These are phyloP conservation scores for Sporisorium sorghi DNA, from an alignment of 1,284 basidiomycete species.

Conservation along the genomic window DNA sequence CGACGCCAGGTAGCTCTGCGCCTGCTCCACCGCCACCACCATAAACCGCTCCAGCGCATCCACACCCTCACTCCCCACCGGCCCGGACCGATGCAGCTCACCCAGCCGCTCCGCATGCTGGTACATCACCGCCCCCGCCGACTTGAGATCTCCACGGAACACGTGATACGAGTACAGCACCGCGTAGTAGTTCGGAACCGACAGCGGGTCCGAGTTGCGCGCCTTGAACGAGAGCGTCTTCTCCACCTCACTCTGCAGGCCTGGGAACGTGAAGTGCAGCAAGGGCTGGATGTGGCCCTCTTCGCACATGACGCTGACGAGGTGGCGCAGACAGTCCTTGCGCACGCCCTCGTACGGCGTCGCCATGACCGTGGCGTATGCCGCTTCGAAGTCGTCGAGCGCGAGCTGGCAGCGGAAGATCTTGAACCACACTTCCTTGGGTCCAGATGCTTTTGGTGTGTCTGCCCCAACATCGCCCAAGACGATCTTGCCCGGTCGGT, in stretches of 20 bases:
- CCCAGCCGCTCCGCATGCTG: slow-evolving; percentile 85
- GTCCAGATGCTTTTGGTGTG: slow-evolving; percentile 3
- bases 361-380: slow-evolving; percentile 57
- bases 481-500: slow-evolving; percentile 4
- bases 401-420: slow-evolving; percentile 61
- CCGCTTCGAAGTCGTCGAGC: slow-evolving; percentile 55
- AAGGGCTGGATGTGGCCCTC: slow-evolving; percentile 82
- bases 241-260: slow-evolving; percentile 87
- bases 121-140: slow-evolving; percentile 80
- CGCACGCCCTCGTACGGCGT: slow-evolving; percentile 76
- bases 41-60: slow-evolving; percentile 52
- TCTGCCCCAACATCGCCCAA: slow-evolving; percentile 15
- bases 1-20: slow-evolving; percentile 83
- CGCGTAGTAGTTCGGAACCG: slow-evolving; percentile 86
- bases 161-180: slow-evolving; percentile 87
- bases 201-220: slow-evolving; percentile 88
- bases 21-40: slow-evolving; percentile 77
- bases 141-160: slow-evolving; percentile 67
- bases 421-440: slow-evolving; percentile 54
- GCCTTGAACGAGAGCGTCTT: slow-evolving; percentile 91
- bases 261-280: slow-evolving; percentile 86
- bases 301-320: slow-evolving; percentile 95
- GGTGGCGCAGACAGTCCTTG: slow-evolving; percentile 94
- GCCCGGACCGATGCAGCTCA: slow-evolving; percentile 66
- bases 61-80: slow-evolving; percentile 12